Conservation (phyloP, 345 rosid genomes). For the Citrus hindsii region DNA sequence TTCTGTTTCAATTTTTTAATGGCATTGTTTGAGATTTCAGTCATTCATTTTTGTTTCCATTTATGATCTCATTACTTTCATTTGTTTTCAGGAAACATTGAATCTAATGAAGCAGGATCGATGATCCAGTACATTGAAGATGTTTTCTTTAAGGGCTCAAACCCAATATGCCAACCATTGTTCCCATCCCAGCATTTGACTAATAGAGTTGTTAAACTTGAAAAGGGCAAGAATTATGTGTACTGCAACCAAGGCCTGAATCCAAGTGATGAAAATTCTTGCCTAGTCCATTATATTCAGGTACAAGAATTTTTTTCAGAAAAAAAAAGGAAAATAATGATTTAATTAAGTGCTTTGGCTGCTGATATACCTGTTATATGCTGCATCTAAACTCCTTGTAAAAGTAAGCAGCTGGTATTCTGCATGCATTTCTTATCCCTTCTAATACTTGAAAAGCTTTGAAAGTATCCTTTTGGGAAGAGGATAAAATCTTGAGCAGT, state of each 20-base stretch:
- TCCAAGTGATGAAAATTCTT: constrained; percentile 80
- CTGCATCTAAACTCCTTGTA: background rate
- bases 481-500: background rate
- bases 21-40: background rate
- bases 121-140: constrained; percentile 63
- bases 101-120: constrained; percentile 59
- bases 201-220: constrained; percentile 76
- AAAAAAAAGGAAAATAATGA: background rate
- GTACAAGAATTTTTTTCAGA: constrained; percentile 26
- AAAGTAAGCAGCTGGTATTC: background rate
- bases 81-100: constrained; percentile 66
- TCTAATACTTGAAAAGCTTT: background rate
- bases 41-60: background rate
- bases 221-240: constrained; percentile 49
- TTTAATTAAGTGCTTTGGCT: background rate
- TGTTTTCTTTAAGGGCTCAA: constrained; percentile 50
- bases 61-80: constrained; percentile 10
- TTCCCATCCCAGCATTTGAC: constrained; percentile 80
- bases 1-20: constrained; percentile 15
- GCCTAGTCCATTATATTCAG: constrained; percentile 86
- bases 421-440: background rate
- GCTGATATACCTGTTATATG: background rate
- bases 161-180: constrained; percentile 64
- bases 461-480: background rate
- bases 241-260: constrained; percentile 69